Percentiles rank a stretch among this genome's conserved stretches.
Conservation (phyloP, 2,329 filamentous ascomycete species). For the Xylaria sp. region DNA sequence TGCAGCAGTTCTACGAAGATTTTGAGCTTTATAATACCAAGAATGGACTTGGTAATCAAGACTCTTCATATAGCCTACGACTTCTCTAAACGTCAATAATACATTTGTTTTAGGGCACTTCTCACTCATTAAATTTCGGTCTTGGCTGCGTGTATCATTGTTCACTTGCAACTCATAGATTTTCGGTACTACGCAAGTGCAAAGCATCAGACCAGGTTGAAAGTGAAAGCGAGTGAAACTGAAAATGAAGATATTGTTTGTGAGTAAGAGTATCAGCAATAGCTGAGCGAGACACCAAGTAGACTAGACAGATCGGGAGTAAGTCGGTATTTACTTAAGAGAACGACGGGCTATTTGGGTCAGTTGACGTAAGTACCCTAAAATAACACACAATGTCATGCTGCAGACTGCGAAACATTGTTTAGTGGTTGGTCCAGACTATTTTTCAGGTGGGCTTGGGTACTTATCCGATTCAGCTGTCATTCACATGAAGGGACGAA, state of each 20-base stretch:
- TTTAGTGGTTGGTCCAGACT: conserved; percentile 19
- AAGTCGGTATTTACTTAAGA: too few relatives aligned
- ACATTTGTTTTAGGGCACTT: not conserved
- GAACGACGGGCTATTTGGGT: not conserved
- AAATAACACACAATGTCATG: conserved; percentile 27
- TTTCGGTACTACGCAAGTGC: not conserved
- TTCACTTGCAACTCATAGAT: not conserved
- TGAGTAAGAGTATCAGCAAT: too few relatives aligned
- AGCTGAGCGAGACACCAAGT: too few relatives aligned
- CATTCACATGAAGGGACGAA: not conserved
- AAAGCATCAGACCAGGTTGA: not conserved
- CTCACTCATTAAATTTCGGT: not conserved
- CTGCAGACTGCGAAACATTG: conserved; percentile 29
- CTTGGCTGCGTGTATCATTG: not conserved
- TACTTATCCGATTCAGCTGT: conserved; percentile 2
- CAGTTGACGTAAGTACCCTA: conserved; percentile 31
- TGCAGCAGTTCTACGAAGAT: not conserved
- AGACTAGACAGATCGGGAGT: too few relatives aligned
- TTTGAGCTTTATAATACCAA: not conserved
- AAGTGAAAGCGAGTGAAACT: not conserved
- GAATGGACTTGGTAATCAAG: not conserved
- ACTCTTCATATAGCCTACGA: not conserved
- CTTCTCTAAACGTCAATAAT: not conserved
- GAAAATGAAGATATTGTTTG: not conserved
- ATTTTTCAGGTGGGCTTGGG: conserved; percentile 7